A percentile compares a stretch with the other conserved stretches of the same genome.
Evolutionary conservation across 2,329 filamentous ascomycete species (phyloP).

Genomic region (Trichocomaceae sp.): DNA sequence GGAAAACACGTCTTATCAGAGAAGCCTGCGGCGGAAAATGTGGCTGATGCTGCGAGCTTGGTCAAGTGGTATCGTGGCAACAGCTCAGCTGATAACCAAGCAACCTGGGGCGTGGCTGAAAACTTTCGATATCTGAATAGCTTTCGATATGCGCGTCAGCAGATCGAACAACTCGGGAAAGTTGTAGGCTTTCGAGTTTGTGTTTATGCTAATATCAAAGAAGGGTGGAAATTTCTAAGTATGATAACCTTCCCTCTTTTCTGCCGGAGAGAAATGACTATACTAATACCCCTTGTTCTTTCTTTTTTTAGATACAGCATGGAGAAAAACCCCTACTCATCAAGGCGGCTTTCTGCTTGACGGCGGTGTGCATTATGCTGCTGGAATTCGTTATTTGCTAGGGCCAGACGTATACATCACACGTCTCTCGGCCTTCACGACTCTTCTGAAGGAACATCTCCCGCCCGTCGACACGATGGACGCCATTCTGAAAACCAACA

Average conservation of each 20-base stretch:
- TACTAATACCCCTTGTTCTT: background rate
- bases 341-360: conserved; percentile 56
- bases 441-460: conserved; percentile 46
- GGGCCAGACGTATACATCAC: conserved; percentile 38
- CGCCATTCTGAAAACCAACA: conserved; percentile 43
- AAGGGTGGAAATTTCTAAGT: conserved; percentile 50
- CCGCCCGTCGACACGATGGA: conserved; percentile 53
- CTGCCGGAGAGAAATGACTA: background rate
- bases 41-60: conserved; percentile 46
- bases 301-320: conserved; percentile 39
- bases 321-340: conserved; percentile 51
- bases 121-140: conserved; percentile 51
- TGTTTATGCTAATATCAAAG: conserved; percentile 39
- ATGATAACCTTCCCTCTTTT: conserved; percentile 16
- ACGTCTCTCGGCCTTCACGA: conserved; percentile 44
- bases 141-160: conserved; percentile 41
- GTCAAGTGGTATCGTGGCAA: conserved; percentile 46
- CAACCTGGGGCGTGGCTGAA: conserved; percentile 48
- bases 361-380: conserved; percentile 52
- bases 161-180: conserved; percentile 43
- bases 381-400: conserved; percentile 46
- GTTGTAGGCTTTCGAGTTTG: conserved; percentile 46
- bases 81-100: conserved; percentile 26
- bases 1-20: conserved; percentile 53
- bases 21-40: conserved; percentile 52